Evolutionary conservation across 202 grass and related monocot genomes (phyloP).

Genomic region (Hordeum pubiflorum): DNA sequence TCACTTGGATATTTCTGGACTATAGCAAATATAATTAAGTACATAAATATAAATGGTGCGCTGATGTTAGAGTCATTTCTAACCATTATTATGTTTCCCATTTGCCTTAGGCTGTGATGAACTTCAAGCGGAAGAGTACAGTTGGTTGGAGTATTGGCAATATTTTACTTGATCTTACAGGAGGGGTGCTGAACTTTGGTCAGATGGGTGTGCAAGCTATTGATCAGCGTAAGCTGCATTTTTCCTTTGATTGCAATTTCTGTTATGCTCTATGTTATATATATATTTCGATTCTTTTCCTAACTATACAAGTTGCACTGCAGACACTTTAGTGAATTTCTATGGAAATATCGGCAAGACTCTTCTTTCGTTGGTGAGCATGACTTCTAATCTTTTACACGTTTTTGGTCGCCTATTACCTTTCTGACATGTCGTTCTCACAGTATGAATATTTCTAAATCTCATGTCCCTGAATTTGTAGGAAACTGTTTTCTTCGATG

Average conservation of each 20-base stretch:
- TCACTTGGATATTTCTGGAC: not conserved
- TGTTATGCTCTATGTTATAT: not conserved
- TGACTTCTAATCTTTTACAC: not conserved
- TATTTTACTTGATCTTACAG: conserved; percentile 82
- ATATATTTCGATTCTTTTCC: not conserved
- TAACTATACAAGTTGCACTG: conserved; percentile 30
- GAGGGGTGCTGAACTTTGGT: conserved; percentile 80
- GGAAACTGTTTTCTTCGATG: conserved; percentile 82
- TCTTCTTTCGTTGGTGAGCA: conserved; percentile 86
- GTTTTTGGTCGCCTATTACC: not conserved
- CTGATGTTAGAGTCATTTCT: not conserved
- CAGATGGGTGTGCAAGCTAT: conserved; percentile 95
- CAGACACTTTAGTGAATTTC: conserved; percentile 86
- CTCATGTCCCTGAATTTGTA: conserved; percentile 32
- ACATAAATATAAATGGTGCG: not conserved
- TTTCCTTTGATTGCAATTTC: not conserved
- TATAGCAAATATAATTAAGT: not conserved
- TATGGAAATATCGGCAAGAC: conserved; percentile 99
- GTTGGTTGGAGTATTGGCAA: conserved; percentile 98
- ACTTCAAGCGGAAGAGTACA: conserved; percentile 82
- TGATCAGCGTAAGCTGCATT: conserved; percentile 63
- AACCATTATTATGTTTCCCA: not conserved
- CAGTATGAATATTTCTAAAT: conserved; percentile 8
- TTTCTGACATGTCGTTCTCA: not conserved
- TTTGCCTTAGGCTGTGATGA: conserved; percentile 67